Evolutionary conservation across 202 grass and related monocot genomes (phyloP).

Genomic region (Saccharum hybrid): DNA sequence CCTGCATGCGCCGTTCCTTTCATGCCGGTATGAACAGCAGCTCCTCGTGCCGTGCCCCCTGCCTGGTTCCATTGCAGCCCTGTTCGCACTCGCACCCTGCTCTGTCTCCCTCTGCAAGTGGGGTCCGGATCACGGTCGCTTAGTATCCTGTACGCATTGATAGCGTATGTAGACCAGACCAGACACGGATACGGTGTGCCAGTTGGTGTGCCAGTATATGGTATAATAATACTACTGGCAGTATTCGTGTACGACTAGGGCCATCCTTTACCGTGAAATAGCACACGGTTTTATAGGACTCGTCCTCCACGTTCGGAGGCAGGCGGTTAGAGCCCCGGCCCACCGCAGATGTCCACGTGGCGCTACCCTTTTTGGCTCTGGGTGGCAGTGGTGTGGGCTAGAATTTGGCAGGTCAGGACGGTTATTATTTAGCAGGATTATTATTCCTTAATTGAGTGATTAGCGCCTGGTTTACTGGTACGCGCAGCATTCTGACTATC

Average conservation of each 20-base stretch:
- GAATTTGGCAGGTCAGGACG: neutral
- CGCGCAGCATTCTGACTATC: conserved; percentile 12
- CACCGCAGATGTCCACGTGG: conserved; percentile 35
- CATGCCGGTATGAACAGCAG: conserved; percentile 37
- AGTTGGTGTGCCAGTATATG: neutral
- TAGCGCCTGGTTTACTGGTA: neutral
- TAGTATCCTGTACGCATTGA: neutral
- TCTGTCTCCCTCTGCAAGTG: conserved; percentile 13
- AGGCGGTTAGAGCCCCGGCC: conserved; percentile 35
- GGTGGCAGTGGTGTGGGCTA: neutral
- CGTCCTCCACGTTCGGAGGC: conserved; percentile 36
- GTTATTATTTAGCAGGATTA: neutral
- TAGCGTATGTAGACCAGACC: neutral
- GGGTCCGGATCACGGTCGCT: conserved; percentile 26
- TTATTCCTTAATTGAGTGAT: conserved; percentile 4
- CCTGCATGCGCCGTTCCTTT: conserved; percentile 23
- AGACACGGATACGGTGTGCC: conserved; percentile 25
- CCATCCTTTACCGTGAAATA: neutral
- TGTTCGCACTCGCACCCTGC: neutral
- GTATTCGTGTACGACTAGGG: neutral
- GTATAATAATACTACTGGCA: neutral
- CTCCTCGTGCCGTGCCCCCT: conserved; percentile 2
- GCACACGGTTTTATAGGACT: conserved; percentile 38
- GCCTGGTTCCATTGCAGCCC: neutral
- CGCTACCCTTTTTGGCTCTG: rapidly evolving